Evolutionary conservation across 2,329 filamentous ascomycete genomes (phyloP), one percentile per base, ranked within the genome.

Genomic region (Trichoderma breve): DNA sequence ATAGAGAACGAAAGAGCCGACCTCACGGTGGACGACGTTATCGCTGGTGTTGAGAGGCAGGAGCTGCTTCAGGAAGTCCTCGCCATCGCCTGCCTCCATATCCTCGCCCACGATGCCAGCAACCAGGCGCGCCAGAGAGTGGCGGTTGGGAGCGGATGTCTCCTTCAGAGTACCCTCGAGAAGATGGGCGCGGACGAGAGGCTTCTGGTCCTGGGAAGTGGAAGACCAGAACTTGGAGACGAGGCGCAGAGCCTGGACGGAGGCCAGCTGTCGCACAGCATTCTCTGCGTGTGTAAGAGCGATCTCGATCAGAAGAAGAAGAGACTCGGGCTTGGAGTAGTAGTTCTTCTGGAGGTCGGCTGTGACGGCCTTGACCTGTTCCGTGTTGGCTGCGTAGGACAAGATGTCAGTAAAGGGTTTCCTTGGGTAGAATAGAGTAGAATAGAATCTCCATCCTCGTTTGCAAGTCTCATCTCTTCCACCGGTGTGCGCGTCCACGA

Each of bases 1-100:
- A 84, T 91, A 98, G 75, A 98, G 91, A 77, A 98, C 94, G 84
- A 96, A 98, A 75, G 95, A 92, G 75, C 93, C 94, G 53, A 98
- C 93, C 80, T 97, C 94, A 76, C 96, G 92, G 81, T 97, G 93
- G 73, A 90, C 87, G 66, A 93, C 91, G 73, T 91, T 91, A 73
- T 88, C 84, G 80, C 90, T 95, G 76, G 89, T 92, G 76, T 93
- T 91, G 74, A 96, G 93, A 79, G 92, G 92, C 73, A 94, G 88
- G 68, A 98, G 88, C 76, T 92, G 88, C 75, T 90, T 89, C 66
- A 97, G 90, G 73, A 98, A 89, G 72, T 97, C 92, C 82, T 97
- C 90, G 75, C 92, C 93, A 81, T 97, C 91, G 74, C 93, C 90
- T 9, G 80, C 76, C 76, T 83, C 82, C 76, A 98, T 90, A 82